These are phyloP conservation scores for Dendrothele bispora DNA, from an alignment of 768 basidiomycete species.

Conservation along the genomic window DNA sequence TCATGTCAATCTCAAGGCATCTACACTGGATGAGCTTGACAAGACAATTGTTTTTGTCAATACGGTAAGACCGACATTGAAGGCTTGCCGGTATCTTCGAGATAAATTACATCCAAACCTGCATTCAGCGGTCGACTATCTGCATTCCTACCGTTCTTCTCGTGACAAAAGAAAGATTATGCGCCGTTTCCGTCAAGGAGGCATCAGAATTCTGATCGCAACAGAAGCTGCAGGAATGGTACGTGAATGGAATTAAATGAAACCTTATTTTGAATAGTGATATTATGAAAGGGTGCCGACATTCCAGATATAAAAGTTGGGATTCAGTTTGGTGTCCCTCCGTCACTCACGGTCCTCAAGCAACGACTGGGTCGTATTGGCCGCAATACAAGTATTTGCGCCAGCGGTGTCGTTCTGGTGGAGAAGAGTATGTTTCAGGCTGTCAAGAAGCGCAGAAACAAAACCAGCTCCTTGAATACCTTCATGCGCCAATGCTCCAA, in stretches of 20 bases:
- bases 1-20: constrained; percentile 4
- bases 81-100: neutral
- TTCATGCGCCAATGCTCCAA: neutral
- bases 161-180: constrained; percentile 15
- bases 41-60: constrained; percentile 12
- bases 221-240: constrained; percentile 33
- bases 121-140: neutral
- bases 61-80: neutral
- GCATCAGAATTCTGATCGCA: constrained; percentile 23
- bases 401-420: constrained; percentile 5
- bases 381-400: constrained; percentile 1
- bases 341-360: neutral
- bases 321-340: constrained; percentile 25
- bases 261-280: constrained; percentile 27
- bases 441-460: constrained; percentile 6
- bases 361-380: constrained; percentile 10
- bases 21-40: neutral
- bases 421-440: constrained; percentile 11
- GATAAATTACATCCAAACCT: neutral
- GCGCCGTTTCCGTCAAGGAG: constrained; percentile 16
- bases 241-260: constrained; percentile 16
- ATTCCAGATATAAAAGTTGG: no score
- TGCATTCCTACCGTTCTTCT: constrained; percentile 1
- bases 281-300: no score
- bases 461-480: no score